Percentiles rank a stretch among this genome's conserved stretches.
Conservation (phyloP, 352 stramenopile genomes). For the Phytopythium sindhum region DNA sequence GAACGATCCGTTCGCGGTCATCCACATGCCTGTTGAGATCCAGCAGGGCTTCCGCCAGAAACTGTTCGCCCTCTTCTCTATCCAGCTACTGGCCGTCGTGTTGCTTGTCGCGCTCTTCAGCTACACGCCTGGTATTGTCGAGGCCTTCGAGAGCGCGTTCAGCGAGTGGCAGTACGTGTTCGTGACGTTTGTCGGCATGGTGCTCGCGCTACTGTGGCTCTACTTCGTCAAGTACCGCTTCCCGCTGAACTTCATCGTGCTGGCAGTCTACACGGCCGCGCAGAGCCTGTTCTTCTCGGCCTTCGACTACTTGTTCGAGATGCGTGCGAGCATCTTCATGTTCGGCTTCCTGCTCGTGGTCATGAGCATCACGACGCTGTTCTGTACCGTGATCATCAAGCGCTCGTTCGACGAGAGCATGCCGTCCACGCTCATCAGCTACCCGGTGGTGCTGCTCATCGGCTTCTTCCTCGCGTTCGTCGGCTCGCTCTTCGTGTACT, state of each 20-base stretch:
- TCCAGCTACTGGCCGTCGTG: constrained; percentile 58
- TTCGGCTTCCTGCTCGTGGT: constrained; percentile 58
- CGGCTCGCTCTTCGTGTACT: constrained; percentile 61
- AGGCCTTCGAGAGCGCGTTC: constrained; percentile 26
- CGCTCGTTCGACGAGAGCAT: constrained; percentile 27
- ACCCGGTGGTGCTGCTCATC: constrained; percentile 46
- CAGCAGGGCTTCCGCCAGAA: constrained; percentile 70
- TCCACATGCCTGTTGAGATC: constrained; percentile 64
- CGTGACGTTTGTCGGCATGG: constrained; percentile 43
- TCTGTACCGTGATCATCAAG: constrained; percentile 51
- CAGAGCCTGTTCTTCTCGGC: constrained; percentile 60
- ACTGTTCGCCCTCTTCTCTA: constrained; percentile 66
- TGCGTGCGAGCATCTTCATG: constrained; percentile 61
- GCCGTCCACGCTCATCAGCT: constrained; percentile 48
- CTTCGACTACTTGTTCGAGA: constrained; percentile 55
- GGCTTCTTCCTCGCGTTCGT: constrained; percentile 54
- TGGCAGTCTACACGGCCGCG: constrained; percentile 50
- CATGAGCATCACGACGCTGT: constrained; percentile 52
- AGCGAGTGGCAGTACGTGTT: constrained; percentile 50
- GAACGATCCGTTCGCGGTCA: constrained; percentile 69
- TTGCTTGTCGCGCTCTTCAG: constrained; percentile 37
- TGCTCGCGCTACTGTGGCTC: constrained; percentile 56
- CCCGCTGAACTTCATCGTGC: constrained; percentile 66
- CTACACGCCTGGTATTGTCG: constrained; percentile 23
- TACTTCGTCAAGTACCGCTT: constrained; percentile 76